These are phyloP conservation scores for Salix exigua DNA, from an alignment of 345 rosid species.

Conservation along the genomic window DNA sequence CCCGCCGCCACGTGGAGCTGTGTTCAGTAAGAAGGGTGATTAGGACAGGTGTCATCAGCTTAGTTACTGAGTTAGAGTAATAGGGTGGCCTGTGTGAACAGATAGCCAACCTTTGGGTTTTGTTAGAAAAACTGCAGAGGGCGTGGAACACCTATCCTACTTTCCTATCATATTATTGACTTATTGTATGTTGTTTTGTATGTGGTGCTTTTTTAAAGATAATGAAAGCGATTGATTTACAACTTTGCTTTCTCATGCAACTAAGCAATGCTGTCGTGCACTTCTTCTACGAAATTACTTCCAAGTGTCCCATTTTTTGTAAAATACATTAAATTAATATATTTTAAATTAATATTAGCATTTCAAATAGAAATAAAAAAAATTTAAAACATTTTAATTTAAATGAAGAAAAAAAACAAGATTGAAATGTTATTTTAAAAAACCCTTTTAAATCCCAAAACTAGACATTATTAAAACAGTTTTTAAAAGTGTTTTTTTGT, in stretches of 20 bases:
- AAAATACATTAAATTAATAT: too few species aligned
- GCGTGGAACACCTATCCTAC: background rate
- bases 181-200: background rate
- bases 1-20: conserved; percentile 6
- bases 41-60: background rate
- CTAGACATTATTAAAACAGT: too few species aligned
- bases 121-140: background rate
- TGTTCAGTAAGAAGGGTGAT: background rate
- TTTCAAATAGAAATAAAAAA: too few species aligned
- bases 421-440: too few species aligned
- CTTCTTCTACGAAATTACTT: background rate
- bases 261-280: background rate
- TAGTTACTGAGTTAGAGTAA: background rate
- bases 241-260: background rate
- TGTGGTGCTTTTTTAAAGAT: background rate
- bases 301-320: too few species aligned
- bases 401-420: too few species aligned
- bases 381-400: too few species aligned
- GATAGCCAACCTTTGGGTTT: too few species aligned
- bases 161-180: background rate
- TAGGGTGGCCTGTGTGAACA: background rate
- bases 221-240: background rate
- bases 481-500: too few species aligned
- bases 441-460: too few species aligned
- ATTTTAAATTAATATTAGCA: too few species aligned